Base-by-base conservation (phyloP, 257 asterid genomes). In the Scutellaria barbata region DNA sequence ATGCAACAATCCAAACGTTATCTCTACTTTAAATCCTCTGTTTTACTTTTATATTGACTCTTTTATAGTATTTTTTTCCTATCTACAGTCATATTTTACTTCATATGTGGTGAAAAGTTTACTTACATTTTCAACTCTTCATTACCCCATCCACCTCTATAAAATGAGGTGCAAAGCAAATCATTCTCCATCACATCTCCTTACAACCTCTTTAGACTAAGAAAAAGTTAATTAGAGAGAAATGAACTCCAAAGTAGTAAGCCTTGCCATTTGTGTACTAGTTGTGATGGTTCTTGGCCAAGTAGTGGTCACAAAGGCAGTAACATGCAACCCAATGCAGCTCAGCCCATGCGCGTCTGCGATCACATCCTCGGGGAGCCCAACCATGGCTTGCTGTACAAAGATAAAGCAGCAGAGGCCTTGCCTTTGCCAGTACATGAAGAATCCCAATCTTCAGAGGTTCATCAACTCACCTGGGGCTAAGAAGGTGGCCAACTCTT, bases 401-500 rank as follows among this genome's bases (percentile, higher is more conserved):
- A 88, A 80, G 85, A 74, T 92, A 7, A 92, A 85, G 78, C 85
- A 92, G 63, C 96, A 89, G 79, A 85, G 92, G 66, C 89, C 92
- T 10, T 92, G 98, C 75, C 86, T 92, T 17, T 92, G 98, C 82
- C 67, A 72, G 65, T 92, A 89, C 85, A 84, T 89, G 93, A 88
- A 79, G 79, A 87, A 88, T 73, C 92, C 95, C 8, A 80, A 70
- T 16, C 91, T 92, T 55, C 86, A 85, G 70, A 92, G 81, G 88
- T 79, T 89, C 82, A 88, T 92, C 73, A 81, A 80, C 62, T 89
- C 98, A 6, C 98, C 92, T 1, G 94, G 90, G 56, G 98, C 98
- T 0, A 80, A 80, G 76, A 92, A 85, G 73, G 98, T 92, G 3
- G 92, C 98, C 12, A 67, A 7, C 39, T 67, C 90, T 68, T 92